Percentiles rank a stretch among this genome's conserved stretches.
These are phyloP conservation scores for Hanseniaspora lachancei DNA, from an alignment of 805 yeast species.

Conservation along the genomic window DNA sequence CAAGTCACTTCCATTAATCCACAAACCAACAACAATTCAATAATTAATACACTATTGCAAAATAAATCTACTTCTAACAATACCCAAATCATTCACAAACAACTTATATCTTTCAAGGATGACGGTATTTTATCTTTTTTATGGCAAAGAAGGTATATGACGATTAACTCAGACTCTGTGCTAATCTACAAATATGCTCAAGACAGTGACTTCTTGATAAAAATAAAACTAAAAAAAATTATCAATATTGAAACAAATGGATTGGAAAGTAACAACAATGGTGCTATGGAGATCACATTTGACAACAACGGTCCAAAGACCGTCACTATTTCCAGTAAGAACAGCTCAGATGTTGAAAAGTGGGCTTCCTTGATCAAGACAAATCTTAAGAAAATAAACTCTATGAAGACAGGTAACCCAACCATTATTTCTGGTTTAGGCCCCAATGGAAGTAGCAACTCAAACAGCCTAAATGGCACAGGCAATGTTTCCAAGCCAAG, in stretches of 20 bases:
- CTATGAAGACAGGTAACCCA: neutral
- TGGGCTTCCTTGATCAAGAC: neutral
- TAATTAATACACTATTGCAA: neutral
- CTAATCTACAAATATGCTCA: constrained; percentile 55
- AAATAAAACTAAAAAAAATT: constrained; percentile 46
- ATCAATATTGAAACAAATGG: constrained; percentile 55
- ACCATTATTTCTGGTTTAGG: neutral
- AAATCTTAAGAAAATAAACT: neutral
- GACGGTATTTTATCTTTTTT: constrained; percentile 80
- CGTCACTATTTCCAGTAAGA: constrained; percentile 5
- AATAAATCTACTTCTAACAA: neutral
- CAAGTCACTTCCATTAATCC: neutral
- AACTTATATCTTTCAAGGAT: constrained; percentile 69
- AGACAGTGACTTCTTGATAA: constrained; percentile 34
- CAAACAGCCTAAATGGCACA: constrained; percentile 27
- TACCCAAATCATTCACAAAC: constrained; percentile 5
- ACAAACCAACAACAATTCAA: neutral
- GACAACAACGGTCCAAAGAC: constrained; percentile 7
- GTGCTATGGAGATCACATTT: constrained; percentile 3
- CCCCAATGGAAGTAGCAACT: constrained; percentile 18
- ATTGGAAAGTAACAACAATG: constrained; percentile 20
- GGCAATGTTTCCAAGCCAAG: constrained; percentile 70
- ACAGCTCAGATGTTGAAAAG: neutral
- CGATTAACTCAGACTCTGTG: constrained; percentile 57
- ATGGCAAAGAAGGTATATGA: constrained; percentile 79